Conservation (phyloP, 169 alveolate species). For the Plasmodium knowlesi region DNA sequence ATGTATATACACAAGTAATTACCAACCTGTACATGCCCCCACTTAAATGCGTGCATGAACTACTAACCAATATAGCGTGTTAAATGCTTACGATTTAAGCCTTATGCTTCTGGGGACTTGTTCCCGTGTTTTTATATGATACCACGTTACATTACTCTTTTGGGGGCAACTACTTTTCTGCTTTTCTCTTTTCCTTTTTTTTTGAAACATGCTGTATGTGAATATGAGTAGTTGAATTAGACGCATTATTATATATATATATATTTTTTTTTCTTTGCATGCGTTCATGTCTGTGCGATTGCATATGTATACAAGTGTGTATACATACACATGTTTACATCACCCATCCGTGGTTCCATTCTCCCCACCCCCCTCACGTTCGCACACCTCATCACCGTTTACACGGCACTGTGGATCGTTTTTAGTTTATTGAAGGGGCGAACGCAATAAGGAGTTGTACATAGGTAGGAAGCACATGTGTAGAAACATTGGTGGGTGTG, state of each 20-base stretch:
- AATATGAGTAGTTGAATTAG: neutral
- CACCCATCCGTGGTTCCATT: neutral
- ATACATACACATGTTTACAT: neutral
- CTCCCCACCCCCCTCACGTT: neutral
- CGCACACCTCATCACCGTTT: neutral
- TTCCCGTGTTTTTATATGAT: neutral
- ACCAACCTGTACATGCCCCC: neutral
- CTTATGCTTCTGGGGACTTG: neutral
- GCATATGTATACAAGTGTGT: neutral
- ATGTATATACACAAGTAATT: neutral
- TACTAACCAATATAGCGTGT: neutral
- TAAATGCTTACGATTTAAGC: neutral
- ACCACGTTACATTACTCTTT: neutral
- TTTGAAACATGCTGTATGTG: neutral
- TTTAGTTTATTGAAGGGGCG: neutral
- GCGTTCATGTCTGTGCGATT: neutral
- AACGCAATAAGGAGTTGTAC: neutral
- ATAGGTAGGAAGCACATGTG: neutral
- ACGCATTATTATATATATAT: neutral
- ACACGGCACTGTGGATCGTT: neutral
- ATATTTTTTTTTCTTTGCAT: neutral
- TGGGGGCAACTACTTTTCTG: neutral
- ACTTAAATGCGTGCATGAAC: neutral
- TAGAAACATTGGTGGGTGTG: neutral
- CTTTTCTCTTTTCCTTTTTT: neutral